phyloP scores from a whole-genome alignment of 805 yeast genomes.

The Kurtzmaniella fragi region DNA sequence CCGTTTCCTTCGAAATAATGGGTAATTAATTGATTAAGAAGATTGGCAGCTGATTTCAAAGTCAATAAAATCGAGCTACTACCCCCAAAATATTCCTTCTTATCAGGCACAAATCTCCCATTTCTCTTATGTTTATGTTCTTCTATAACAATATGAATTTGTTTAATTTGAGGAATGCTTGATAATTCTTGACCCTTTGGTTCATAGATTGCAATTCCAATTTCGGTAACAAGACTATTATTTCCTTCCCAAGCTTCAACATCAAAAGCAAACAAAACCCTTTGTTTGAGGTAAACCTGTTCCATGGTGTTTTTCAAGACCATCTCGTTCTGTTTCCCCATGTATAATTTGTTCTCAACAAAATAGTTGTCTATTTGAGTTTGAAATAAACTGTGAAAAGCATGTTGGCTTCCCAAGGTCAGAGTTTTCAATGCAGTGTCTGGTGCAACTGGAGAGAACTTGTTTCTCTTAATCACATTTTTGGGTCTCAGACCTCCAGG shows the following conservation, averaged over 20 bases:
- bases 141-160: slow-evolving; percentile 39
- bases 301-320: slow-evolving; percentile 13
- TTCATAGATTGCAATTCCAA: slow-evolving; percentile 55
- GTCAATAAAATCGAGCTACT: slow-evolving; percentile 45
- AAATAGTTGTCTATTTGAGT: slow-evolving; percentile 15
- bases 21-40: slow-evolving; percentile 40
- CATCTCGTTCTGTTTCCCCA: slow-evolving; percentile 3
- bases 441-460: background rate
- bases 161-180: slow-evolving; percentile 35
- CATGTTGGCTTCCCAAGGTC: too few relatives aligned
- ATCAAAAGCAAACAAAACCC: slow-evolving; percentile 46
- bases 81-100: slow-evolving; percentile 45
- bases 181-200: slow-evolving; percentile 40
- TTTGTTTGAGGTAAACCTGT: slow-evolving; percentile 15
- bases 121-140: slow-evolving; percentile 40
- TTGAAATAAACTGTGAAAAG: background rate
- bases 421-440: background rate
- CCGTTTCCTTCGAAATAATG: slow-evolving; percentile 34
- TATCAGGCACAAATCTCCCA: slow-evolving; percentile 50
- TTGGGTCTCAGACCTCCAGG: slow-evolving; percentile 2
- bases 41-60: slow-evolving; percentile 26
- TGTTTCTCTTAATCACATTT: background rate
- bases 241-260: slow-evolving; percentile 53
- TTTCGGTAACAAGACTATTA: slow-evolving; percentile 45
- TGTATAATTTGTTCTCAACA: slow-evolving; percentile 11